Percentiles rank a stretch among this genome's conserved stretches.
Conservation (phyloP, 2,329 filamentous ascomycete species). For the Thielaviopsis ethacetica region DNA sequence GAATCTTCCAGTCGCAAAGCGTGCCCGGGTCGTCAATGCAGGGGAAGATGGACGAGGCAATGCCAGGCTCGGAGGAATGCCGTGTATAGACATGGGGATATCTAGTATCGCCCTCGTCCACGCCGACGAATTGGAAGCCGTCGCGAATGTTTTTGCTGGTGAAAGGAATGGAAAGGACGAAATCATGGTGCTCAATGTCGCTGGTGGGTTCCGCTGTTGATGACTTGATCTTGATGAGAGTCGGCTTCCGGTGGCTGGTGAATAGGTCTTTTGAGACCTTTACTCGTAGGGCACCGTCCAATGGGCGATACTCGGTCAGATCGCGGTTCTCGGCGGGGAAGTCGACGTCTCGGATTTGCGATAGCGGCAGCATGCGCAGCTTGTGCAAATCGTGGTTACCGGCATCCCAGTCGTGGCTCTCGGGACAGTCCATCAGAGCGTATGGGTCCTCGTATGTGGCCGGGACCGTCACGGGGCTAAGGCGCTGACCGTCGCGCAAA, state of each 20-base stretch:
- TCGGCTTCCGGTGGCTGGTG: conserved; percentile 20
- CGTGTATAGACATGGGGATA: conserved; percentile 88
- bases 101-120: conserved; percentile 60
- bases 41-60: conserved; percentile 75
- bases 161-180: conserved; percentile 54
- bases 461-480: conserved; percentile 12
- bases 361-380: conserved; percentile 43
- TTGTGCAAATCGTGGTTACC: conserved; percentile 61
- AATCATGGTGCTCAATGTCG: conserved; percentile 23
- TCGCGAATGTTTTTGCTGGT: conserved; percentile 60
- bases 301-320: conserved; percentile 37
- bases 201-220: conserved; percentile 21
- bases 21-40: conserved; percentile 77
- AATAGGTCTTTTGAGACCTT: conserved; percentile 16
- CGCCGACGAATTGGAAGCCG: conserved; percentile 79
- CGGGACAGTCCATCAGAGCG: conserved; percentile 43
- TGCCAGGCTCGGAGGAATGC: conserved; percentile 62
- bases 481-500: conserved; percentile 18
- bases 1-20: conserved; percentile 74
- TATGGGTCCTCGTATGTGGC: conserved; percentile 48
- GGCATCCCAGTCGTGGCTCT: conserved; percentile 44
- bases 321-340: conserved; percentile 39
- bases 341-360: conserved; percentile 34
- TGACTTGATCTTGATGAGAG: conserved; percentile 32
- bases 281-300: conserved; percentile 32